Percentiles rank a stretch among this genome's conserved stretches.
Conservation (phyloP, 768 basidiomycete genomes). For the Hemileccinum impolitum region DNA sequence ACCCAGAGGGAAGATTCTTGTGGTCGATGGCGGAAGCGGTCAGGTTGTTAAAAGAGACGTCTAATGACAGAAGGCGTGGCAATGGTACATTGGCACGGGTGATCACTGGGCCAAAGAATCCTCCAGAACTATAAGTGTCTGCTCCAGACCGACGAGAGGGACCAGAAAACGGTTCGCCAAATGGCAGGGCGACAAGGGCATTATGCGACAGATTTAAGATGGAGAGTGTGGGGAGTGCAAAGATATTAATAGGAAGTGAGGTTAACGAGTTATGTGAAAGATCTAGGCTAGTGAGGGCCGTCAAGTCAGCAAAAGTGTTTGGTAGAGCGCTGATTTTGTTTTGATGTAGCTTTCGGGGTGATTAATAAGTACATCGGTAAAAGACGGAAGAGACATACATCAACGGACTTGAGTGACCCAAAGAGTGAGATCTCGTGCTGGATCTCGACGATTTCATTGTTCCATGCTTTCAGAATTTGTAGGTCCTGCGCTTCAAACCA, state of each 20-base stretch:
- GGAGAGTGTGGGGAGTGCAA: constrained; percentile 63
- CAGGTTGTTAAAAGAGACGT: constrained; percentile 68
- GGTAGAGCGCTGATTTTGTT: constrained; percentile 67
- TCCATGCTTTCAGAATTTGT: constrained; percentile 71
- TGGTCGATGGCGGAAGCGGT: constrained; percentile 51
- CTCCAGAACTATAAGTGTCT: constrained; percentile 37
- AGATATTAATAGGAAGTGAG: constrained; percentile 60
- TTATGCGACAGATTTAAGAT: constrained; percentile 74
- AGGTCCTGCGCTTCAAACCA: constrained; percentile 87
- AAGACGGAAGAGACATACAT: constrained; percentile 47
- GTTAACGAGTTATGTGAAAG: constrained; percentile 70
- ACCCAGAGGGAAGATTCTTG: constrained; percentile 45
- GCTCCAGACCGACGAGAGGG: constrained; percentile 17
- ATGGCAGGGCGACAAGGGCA: constrained; percentile 54
- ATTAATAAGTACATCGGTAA: neutral
- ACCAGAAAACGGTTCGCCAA: constrained; percentile 53
- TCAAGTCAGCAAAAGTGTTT: constrained; percentile 63
- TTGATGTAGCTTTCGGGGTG: constrained; percentile 57
- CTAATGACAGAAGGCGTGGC: constrained; percentile 60
- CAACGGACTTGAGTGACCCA: constrained; percentile 74
- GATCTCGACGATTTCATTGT: constrained; percentile 74
- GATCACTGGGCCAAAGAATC: constrained; percentile 64
- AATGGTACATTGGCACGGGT: constrained; percentile 60
- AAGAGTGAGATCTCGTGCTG: constrained; percentile 84
- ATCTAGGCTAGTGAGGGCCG: constrained; percentile 63